Evolutionary conservation across 2,329 filamentous ascomycete genomes (phyloP).

Genomic region (Penicillium sp.): DNA sequence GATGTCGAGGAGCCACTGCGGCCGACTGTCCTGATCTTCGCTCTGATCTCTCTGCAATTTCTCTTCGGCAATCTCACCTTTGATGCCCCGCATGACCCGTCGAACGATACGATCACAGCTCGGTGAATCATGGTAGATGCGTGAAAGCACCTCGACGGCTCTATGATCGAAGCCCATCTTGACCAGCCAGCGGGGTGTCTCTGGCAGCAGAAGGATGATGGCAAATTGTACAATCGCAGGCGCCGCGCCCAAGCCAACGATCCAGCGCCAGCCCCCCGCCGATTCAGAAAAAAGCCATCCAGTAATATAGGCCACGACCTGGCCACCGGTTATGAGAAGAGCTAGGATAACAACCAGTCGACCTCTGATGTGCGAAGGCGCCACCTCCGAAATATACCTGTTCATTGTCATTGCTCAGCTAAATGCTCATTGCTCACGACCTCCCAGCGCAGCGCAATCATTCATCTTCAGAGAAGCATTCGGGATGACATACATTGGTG

Average conservation of each 20-base stretch:
- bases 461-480: too few relatives aligned
- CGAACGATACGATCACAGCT: constrained; percentile 48
- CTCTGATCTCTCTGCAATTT: constrained; percentile 39
- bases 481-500: constrained; percentile 54
- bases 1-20: constrained; percentile 24
- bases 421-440: too few relatives aligned
- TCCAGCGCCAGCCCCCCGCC: constrained; percentile 73
- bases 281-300: constrained; percentile 67
- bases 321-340: constrained; percentile 78
- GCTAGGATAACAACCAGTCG: constrained; percentile 74
- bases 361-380: constrained; percentile 69
- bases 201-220: constrained; percentile 68
- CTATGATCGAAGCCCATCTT: constrained; percentile 56
- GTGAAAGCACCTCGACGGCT: constrained; percentile 60
- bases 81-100: constrained; percentile 61
- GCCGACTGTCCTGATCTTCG: constrained; percentile 13
- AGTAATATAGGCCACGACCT: constrained; percentile 79
- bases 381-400: constrained; percentile 76
- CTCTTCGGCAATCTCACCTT: constrained; percentile 68
- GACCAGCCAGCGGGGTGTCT: constrained; percentile 84
- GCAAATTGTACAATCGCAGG: constrained; percentile 67
- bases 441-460: too few relatives aligned
- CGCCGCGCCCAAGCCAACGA: constrained; percentile 77
- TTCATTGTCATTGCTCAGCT: background rate
- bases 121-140: constrained; percentile 53